Evolutionary conservation across 1,139 yeast genomes (phyloP).

Genomic region (Nakaseomyces sp.): DNA sequence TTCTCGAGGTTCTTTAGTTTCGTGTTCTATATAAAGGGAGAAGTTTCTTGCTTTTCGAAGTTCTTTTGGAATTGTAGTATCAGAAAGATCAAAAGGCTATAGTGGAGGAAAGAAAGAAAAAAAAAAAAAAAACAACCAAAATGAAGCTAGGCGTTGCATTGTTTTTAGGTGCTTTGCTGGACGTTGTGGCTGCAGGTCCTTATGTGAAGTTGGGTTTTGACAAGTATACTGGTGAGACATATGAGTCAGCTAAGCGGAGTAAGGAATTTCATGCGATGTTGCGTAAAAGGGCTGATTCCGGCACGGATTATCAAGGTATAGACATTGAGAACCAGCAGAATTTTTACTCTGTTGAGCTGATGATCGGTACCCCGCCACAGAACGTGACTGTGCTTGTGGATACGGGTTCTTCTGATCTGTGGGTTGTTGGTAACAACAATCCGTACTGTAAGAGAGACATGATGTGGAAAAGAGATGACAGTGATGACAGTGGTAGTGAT

Average conservation of each 20-base stretch:
- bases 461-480: not conserved
- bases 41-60: no score
- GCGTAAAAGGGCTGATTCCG: slow-evolving; percentile 1
- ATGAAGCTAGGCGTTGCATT: slow-evolving; percentile 1
- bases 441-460: slow-evolving; percentile 15
- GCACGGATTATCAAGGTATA: not conserved
- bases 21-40: no score
- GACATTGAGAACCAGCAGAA: slow-evolving; percentile 17
- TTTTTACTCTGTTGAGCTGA: slow-evolving; percentile 25
- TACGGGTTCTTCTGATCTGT: slow-evolving; percentile 66
- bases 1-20: no score
- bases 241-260: not conserved
- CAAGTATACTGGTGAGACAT: not conserved
- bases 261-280: not conserved
- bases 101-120: no score
- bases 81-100: no score
- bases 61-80: no score
- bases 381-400: slow-evolving; percentile 49
- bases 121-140: no score
- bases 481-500: no score
- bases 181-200: not conserved
- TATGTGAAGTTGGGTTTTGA: slow-evolving; percentile 1
- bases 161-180: not conserved
- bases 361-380: slow-evolving; percentile 49
- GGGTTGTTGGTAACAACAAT: slow-evolving; percentile 39